Evolutionary conservation across 2,329 filamentous ascomycete species (phyloP).

Genomic region (Aspergillus japonicus): DNA sequence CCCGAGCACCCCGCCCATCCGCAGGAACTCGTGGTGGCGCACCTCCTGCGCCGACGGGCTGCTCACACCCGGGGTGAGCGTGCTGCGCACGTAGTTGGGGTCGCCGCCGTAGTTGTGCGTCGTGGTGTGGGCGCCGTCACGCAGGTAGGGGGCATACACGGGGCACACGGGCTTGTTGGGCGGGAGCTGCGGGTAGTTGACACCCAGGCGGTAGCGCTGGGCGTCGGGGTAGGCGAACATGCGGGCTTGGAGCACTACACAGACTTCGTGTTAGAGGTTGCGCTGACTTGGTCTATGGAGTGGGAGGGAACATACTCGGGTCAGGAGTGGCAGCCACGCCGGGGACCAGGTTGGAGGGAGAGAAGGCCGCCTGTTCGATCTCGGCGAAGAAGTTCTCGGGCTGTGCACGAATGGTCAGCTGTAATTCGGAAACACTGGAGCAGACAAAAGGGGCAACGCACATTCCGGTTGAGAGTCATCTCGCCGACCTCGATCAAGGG

Average conservation of each 20-base stretch:
- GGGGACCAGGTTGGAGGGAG: conserved; percentile 62
- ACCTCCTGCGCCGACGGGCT: conserved; percentile 19
- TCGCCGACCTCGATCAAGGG: conserved; percentile 52
- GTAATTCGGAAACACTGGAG: neutral
- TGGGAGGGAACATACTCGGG: conserved; percentile 42
- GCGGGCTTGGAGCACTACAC: conserved; percentile 56
- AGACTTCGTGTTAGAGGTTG: neutral
- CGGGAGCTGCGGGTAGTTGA: conserved; percentile 45
- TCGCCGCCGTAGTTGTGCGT: conserved; percentile 59
- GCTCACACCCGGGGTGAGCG: conserved; percentile 21
- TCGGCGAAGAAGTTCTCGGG: conserved; percentile 63
- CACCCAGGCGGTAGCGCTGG: conserved; percentile 42
- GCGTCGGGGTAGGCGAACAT: conserved; percentile 62
- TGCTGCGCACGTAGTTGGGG: conserved; percentile 53
- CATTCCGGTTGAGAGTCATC: conserved; percentile 53
- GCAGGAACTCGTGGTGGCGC: conserved; percentile 23
- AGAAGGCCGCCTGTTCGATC: conserved; percentile 67
- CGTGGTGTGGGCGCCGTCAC: conserved; percentile 39
- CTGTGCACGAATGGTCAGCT: conserved; percentile 16
- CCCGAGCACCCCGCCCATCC: conserved; percentile 22
- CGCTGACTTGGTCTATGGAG: too few species aligned
- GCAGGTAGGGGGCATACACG: conserved; percentile 54
- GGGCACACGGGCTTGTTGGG: conserved; percentile 36
- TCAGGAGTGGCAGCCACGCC: conserved; percentile 64
- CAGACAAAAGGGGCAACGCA: conserved; percentile 15